phyloP scores from a whole-genome alignment of 2,329 filamentous ascomycete genomes.

The Intubia oerlemansii region DNA sequence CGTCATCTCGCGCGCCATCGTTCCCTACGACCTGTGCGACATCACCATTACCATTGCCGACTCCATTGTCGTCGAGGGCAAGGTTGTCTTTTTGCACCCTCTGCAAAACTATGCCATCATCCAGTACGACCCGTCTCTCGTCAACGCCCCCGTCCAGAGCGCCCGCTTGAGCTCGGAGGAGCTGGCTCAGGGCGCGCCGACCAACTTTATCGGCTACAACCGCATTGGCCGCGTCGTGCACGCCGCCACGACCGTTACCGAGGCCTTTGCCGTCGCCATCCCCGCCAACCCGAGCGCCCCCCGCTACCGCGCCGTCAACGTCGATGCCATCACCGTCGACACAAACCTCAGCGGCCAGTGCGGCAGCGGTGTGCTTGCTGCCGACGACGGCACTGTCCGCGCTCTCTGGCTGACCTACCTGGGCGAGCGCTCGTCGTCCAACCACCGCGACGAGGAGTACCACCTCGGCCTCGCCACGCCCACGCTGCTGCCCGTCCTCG shows the following conservation, averaged over 20 bases:
- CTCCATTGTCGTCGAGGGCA: constrained; percentile 82
- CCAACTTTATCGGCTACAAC: constrained; percentile 97
- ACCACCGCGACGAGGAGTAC: constrained; percentile 83
- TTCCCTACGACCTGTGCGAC: constrained; percentile 92
- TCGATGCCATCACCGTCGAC: constrained; percentile 93
- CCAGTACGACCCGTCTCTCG: constrained; percentile 80
- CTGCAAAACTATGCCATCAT: constrained; percentile 93
- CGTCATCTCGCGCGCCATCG: constrained; percentile 78
- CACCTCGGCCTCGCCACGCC: constrained; percentile 83
- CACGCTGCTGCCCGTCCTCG: constrained; percentile 70
- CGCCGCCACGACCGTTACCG: constrained; percentile 82
- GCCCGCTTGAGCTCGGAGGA: constrained; percentile 62
- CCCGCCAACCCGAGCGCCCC: constrained; percentile 83
- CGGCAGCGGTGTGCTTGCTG: constrained; percentile 78
- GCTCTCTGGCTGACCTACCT: constrained; percentile 95
- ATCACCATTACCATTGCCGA: constrained; percentile 93
- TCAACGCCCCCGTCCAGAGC: constrained; percentile 83
- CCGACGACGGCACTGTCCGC: constrained; percentile 79
- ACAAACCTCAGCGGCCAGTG: constrained; percentile 81
- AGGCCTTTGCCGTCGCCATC: constrained; percentile 92
- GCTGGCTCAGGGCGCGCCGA: constrained; percentile 83
- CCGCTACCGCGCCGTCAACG: constrained; percentile 81
- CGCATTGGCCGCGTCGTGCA: constrained; percentile 86
- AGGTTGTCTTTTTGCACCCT: constrained; percentile 88
- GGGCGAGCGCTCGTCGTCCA: constrained; percentile 61